Evolutionary conservation across 2,329 filamentous ascomycete genomes (phyloP).

Genomic region (Fusarium luffae): DNA sequence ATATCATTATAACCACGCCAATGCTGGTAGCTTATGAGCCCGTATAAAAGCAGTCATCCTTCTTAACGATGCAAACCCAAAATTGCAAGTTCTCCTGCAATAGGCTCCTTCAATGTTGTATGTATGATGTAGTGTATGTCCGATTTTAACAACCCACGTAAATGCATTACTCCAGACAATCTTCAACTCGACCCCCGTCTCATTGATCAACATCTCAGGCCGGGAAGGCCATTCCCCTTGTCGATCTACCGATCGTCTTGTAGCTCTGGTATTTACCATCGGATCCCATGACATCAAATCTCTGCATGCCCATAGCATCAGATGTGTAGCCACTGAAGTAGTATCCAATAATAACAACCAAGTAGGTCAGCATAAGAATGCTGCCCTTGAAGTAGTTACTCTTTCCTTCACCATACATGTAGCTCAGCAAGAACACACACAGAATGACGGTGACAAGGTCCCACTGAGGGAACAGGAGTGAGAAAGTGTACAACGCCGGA

Average conservation of each 20-base stretch:
- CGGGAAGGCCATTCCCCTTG: constrained; percentile 46
- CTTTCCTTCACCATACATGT: constrained; percentile 98
- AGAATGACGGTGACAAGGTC: constrained; percentile 98
- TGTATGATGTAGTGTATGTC: constrained; percentile 31
- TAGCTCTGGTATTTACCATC: constrained; percentile 63
- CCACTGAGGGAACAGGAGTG: constrained; percentile 97
- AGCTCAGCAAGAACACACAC: constrained; percentile 94
- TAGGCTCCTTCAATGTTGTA: constrained; percentile 17
- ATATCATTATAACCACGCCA: constrained; percentile 1
- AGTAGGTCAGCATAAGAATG: constrained; percentile 90
- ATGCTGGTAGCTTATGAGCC: constrained; percentile 4
- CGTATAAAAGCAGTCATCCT: constrained; percentile 12
- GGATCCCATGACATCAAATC: constrained; percentile 65
- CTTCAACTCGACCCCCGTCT: background rate
- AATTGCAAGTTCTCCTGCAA: constrained; percentile 12
- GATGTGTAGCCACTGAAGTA: constrained; percentile 77
- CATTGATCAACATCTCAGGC: constrained; percentile 20
- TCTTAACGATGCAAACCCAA: constrained; percentile 17
- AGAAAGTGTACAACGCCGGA: constrained; percentile 73
- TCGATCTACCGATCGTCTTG: constrained; percentile 64
- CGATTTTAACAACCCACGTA: constrained; percentile 25
- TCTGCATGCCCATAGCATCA: constrained; percentile 56
- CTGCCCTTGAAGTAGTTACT: constrained; percentile 99
- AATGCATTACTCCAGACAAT: constrained; percentile 10
- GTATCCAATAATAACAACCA: constrained; percentile 92